Conservation (phyloP, 2,329 filamentous ascomycete species). For the Cladophialophora exuberans region DNA sequence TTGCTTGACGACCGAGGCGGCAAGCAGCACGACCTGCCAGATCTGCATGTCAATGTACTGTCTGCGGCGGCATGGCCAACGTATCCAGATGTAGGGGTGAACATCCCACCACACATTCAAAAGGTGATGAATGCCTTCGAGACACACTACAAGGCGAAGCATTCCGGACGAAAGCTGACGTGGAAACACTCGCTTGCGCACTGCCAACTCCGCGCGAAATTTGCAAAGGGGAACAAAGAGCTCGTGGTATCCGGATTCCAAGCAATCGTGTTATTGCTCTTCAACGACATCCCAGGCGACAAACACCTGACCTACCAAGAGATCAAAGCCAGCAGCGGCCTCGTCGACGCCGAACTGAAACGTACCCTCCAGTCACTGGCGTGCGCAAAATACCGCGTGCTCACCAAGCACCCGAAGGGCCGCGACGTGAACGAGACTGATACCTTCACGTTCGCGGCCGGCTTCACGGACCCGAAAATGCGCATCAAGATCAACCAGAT, state of each 20-base stretch:
- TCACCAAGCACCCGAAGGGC: conserved; percentile 82
- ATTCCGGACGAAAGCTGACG: conserved; percentile 80
- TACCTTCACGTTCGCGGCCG: conserved; percentile 78
- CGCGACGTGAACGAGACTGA: conserved; percentile 78
- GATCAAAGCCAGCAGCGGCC: conserved; percentile 72
- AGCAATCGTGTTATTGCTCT: conserved; percentile 84
- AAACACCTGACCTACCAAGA: conserved; percentile 74
- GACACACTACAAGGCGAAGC: conserved; percentile 82
- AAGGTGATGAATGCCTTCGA: conserved; percentile 82
- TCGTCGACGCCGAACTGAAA: conserved; percentile 77
- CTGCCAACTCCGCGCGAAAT: conserved; percentile 80
- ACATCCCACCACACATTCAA: conserved; percentile 74
- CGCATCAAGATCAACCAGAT: conserved; percentile 99
- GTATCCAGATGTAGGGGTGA: conserved; percentile 76
- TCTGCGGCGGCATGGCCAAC: conserved; percentile 91
- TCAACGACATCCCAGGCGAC: conserved; percentile 71
- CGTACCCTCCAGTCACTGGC: conserved; percentile 94
- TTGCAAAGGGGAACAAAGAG: conserved; percentile 81
- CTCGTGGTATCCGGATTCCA: conserved; percentile 90
- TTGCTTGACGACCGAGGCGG: conserved; percentile 64
- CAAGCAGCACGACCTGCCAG: conserved; percentile 56
- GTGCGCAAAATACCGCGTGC: conserved; percentile 82
- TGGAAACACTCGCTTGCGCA: conserved; percentile 96
- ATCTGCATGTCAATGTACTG: conserved; percentile 86
- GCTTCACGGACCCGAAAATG: conserved; percentile 79